Base-by-base conservation (phyloP, 176 grass and related monocot species). In the Raddia guianensis region DNA sequence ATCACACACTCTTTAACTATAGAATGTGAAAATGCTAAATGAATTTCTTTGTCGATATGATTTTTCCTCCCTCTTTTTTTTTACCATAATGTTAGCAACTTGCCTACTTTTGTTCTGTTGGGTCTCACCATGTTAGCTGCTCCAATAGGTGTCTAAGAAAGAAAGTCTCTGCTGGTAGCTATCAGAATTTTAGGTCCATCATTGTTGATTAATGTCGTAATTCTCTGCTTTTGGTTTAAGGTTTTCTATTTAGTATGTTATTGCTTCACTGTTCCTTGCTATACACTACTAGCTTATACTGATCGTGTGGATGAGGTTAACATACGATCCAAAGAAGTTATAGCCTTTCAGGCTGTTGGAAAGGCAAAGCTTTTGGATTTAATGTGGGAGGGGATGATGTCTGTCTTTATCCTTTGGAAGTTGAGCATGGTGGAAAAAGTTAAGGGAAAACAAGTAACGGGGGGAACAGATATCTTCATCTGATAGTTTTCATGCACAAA, bases 271-370 rank as follows among this genome's bases (percentile, higher is more conserved):
- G 37, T 21, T 16, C 63, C 12, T 55, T 70, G 51, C 52, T 34
- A 43, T 62, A 84, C 44, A 54, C 10, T 67, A 83, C 63, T 70
- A 49, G 65, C 45, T 85, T 77, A 60, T 54, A 55, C 27, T 74
- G 50, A 56, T 66, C 49, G 14, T 82, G 66, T 86, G 20, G 49
- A 66, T 66, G 35, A 66, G 50, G 46, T 21, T 18, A 59, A 9
- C 49, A 61, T 71, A 16, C 10, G 14, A 49, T 81, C 20, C 21
- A 59, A 77, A 68, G 16, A 84, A 69, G 44, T 53, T 83, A 59
- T 79, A 18, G 7, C 18, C 34, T 78, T 59, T 51, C 37, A 72
- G 58, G 67, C 62, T 64, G 34, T 63, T 20, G 27, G 7, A 32
- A 66, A 64, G 48, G 47, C 47, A 78, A 60, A 54, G 42, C 7